Evolutionary conservation across 768 basidiomycete species (phyloP).

Genomic region (Bullera alba): DNA sequence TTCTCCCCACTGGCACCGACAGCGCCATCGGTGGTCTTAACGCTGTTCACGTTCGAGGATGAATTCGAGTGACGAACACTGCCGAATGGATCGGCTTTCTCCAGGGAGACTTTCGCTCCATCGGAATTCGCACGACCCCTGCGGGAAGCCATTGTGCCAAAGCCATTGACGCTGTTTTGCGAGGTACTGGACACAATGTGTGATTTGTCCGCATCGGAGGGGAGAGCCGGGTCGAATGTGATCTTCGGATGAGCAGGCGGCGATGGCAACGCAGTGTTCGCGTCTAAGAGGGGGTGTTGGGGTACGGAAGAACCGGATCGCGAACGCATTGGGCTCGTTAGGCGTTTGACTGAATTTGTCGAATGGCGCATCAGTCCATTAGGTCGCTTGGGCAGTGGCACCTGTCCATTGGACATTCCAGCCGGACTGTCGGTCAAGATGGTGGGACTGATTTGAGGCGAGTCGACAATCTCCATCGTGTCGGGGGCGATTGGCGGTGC

Average conservation of each 20-base stretch:
- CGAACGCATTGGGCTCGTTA: background rate
- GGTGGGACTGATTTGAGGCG: background rate
- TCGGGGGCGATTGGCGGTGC: background rate
- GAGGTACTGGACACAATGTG: too few relatives aligned
- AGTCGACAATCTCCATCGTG: background rate
- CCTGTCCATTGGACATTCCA: too few relatives aligned
- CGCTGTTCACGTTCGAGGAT: too few relatives aligned
- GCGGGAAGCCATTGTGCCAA: too few relatives aligned
- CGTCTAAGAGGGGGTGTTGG: conserved; percentile 13
- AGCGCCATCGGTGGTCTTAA: background rate
- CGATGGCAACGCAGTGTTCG: background rate
- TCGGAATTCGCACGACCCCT: conserved; percentile 6
- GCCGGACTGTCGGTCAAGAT: background rate
- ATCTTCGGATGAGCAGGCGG: conserved; percentile 16
- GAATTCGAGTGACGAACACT: too few relatives aligned
- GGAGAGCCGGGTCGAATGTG: conserved; percentile 17
- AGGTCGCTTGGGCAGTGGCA: background rate
- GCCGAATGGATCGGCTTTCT: background rate
- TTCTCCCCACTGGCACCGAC: background rate
- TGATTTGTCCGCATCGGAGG: conserved; percentile 5
- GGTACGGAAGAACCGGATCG: background rate
- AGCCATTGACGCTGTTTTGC: background rate
- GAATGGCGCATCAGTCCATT: too few relatives aligned
- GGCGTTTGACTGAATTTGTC: too few relatives aligned
- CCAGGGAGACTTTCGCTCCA: background rate